Evolutionary conservation across 2,329 filamentous ascomycete species (phyloP).

Genomic region (Chrysosporium queenslandicum): DNA sequence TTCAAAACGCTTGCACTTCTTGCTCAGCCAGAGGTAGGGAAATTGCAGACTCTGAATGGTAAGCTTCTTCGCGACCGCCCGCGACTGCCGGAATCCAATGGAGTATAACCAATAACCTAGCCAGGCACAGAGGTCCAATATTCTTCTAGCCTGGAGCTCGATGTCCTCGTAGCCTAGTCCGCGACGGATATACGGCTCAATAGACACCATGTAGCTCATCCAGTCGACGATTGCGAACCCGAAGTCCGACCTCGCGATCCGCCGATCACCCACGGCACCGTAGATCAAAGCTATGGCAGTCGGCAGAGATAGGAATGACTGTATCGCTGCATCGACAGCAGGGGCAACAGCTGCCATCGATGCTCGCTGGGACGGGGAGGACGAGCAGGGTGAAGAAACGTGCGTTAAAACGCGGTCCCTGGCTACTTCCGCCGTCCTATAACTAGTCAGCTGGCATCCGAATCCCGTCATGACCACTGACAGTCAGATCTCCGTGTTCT

Average conservation of each 20-base stretch:
- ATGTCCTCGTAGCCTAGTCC: conserved; percentile 1
- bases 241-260: conserved; percentile 9
- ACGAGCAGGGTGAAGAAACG: too few relatives aligned
- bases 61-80: neutral
- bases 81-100: conserved; percentile 8
- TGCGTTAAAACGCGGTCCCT: too few relatives aligned
- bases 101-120: conserved; percentile 5
- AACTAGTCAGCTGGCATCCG: neutral
- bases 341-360: neutral
- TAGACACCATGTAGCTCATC: conserved; percentile 9
- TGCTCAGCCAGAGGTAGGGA: conserved; percentile 5
- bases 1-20: conserved; percentile 7
- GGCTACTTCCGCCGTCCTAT: neutral
- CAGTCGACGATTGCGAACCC: conserved; percentile 10
- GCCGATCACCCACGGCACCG: conserved; percentile 6
- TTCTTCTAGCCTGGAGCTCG: conserved; percentile 8
- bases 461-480: neutral
- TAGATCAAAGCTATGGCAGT: conserved; percentile 7
- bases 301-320: conserved; percentile 3
- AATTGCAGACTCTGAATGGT: neutral
- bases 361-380: too few relatives aligned
- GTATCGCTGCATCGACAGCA: conserved; percentile 5
- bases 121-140: conserved; percentile 8
- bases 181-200: conserved; percentile 8
- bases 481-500: neutral